Base-by-base conservation (phyloP, 495 filamentous ascomycete genomes). In the Chaetomium cochliodes region DNA sequence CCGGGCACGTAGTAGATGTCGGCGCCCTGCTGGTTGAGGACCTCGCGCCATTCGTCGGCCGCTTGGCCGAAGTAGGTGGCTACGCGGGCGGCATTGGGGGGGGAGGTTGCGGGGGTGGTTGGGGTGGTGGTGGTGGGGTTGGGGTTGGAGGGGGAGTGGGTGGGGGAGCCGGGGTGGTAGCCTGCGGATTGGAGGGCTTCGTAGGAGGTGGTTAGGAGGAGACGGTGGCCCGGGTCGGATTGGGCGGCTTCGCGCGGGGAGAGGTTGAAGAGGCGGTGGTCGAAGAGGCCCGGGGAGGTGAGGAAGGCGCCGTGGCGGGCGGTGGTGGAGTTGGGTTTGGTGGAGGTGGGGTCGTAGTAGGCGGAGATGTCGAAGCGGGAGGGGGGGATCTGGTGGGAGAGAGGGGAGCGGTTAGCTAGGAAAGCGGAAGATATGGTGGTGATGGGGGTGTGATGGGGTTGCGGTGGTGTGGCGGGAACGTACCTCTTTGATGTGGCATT, bases 291-390 rank as follows among this genome's bases (percentile, higher is more conserved):
- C 0, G 91, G 88, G 60, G 92, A 82, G 25, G 92, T 84, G 64
- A 96, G 88, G 79, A 87, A 96, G 76, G 90, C 92, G 13, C 92
- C 92, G 65, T 88, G 92, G 66, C 88, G 85, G 46, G 81, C 87
- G 50, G 90, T 92, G 18, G 46, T 50, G n/a, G 46, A 50, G 74
- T 93, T 96, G 61, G 85, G 86, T n/a, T 74, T 82, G 62, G 88
- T 87, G 16, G 88, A 87, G 18, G 87, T 86, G 20, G 86, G 82
- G 66, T 93, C 89, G 63, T 82, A 83, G 63, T 94, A 90, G 15
- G 83, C 86, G 22, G 88, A 85, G 12, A 26, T 30, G 70, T 92
- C 85, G 74, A 88, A 94, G 26, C 90, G 85, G 64, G 90, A 85
- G 3, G 79, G 67, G 0, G 92, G 92, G 23, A 90, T 74, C 64